These are phyloP conservation scores for Camelina neglecta DNA, from an alignment of 345 rosid genomes.

Conservation along the genomic window DNA sequence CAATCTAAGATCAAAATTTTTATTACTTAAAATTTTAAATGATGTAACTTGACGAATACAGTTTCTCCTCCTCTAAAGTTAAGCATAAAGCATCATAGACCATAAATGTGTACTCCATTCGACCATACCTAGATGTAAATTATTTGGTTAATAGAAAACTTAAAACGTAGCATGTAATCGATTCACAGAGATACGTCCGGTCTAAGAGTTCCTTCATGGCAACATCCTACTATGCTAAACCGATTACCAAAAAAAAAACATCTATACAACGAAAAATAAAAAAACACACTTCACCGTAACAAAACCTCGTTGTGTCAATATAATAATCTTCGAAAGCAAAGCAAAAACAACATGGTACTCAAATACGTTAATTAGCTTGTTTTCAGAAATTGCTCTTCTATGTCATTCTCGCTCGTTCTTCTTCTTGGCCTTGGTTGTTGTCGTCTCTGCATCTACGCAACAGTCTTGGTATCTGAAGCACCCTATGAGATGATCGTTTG, in stretches of 20 bases:
- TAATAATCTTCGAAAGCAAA: conserved; percentile 15
- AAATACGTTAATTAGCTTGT: conserved; percentile 28
- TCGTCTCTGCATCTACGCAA: conserved; percentile 48
- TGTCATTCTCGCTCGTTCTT: conserved; percentile 38
- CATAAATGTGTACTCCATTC: background rate
- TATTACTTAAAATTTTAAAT: background rate
- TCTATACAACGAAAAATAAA: conserved; percentile 15
- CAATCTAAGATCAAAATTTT: background rate
- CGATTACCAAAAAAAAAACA: background rate
- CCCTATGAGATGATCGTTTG: conserved; percentile 82
- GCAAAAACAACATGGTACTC: conserved; percentile 35
- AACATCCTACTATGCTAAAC: conserved; percentile 24
- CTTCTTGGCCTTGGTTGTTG: conserved; percentile 34
- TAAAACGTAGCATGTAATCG: background rate
- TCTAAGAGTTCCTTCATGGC: background rate
- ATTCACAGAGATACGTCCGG: conserved; percentile 12
- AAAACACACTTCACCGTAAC: background rate
- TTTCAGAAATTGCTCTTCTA: conserved; percentile 7
- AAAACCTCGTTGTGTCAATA: conserved; percentile 23
- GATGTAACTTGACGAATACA: no score
- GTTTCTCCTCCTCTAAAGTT: background rate
- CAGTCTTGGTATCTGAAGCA: conserved; percentile 93
- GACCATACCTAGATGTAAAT: background rate
- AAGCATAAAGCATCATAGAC: background rate
- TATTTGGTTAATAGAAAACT: background rate